Conservation (phyloP, 441 rosid species). For the Corymbia citriodora region DNA sequence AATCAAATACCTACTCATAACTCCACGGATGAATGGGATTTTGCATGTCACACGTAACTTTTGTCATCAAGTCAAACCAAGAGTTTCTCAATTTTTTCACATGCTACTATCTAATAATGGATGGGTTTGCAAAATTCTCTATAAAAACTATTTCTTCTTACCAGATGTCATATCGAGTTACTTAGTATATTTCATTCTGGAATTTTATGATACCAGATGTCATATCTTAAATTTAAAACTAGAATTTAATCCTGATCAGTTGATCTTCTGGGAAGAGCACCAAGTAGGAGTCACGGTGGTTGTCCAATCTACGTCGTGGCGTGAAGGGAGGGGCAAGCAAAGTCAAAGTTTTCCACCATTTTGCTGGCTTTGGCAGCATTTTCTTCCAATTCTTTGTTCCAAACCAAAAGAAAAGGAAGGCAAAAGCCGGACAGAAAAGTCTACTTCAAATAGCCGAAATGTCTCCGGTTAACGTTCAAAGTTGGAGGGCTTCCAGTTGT, state of each 20-base stretch:
- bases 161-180: rapidly evolving
- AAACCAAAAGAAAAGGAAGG: not conserved
- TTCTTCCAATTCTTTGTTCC: not conserved
- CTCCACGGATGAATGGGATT: not conserved
- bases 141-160: not conserved
- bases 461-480: not conserved
- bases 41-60: not conserved
- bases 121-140: not conserved
- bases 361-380: not conserved
- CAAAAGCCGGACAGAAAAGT: not conserved
- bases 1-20: rapidly evolving
- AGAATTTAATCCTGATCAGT: not conserved
- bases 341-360: not conserved
- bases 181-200: not conserved
- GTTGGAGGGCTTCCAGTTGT: not conserved
- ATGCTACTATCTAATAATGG: not conserved
- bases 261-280: not conserved
- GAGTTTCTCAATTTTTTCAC: not conserved
- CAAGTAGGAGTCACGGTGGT: rapidly evolving
- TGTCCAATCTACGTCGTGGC: not conserved
- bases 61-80: rapidly evolving
- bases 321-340: not conserved
- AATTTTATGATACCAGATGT: not conserved
- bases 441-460: not conserved
- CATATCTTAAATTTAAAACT: not conserved